These are phyloP conservation scores for Podospora pseudopauciseta DNA, from an alignment of 495 filamentous ascomycete genomes.

Conservation along the genomic window DNA sequence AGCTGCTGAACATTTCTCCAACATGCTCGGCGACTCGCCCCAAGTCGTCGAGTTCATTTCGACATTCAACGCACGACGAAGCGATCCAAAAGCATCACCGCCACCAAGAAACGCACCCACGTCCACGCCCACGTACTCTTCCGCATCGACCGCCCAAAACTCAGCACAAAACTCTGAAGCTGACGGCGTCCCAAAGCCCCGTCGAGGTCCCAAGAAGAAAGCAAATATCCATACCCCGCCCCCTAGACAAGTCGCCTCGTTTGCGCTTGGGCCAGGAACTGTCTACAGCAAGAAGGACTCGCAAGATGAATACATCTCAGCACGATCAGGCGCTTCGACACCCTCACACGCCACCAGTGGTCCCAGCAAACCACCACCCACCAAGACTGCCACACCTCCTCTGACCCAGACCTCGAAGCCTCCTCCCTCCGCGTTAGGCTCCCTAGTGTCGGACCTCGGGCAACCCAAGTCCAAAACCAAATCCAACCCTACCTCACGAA, in stretches of 20 bases:
- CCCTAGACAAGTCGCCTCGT: constrained; percentile 60
- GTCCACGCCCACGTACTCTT: not conserved
- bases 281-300: constrained; percentile 44
- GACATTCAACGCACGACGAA: constrained; percentile 74
- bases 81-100: constrained; percentile 38
- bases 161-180: constrained; percentile 26
- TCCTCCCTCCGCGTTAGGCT: constrained; percentile 68
- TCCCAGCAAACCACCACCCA: constrained; percentile 40
- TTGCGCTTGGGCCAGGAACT: constrained; percentile 34
- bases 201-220: constrained; percentile 50
- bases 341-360: constrained; percentile 30
- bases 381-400: constrained; percentile 33
- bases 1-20: constrained; percentile 78
- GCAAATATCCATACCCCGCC: constrained; percentile 57
- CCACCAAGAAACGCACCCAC: not conserved
- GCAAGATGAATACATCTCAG: constrained; percentile 39
- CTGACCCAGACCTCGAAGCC: constrained; percentile 42
- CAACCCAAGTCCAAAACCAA: constrained; percentile 57
- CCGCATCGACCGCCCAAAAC: constrained; percentile 18
- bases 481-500: constrained; percentile 51
- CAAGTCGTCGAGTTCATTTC: constrained; percentile 88
- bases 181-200: constrained; percentile 33
- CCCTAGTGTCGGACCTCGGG: constrained; percentile 72
- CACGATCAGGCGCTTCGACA: constrained; percentile 33
- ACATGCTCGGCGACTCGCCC: constrained; percentile 81